Evolutionary conservation across 176 grass and related monocot species (phyloP).

Genomic region (Oryza glumipatula): DNA sequence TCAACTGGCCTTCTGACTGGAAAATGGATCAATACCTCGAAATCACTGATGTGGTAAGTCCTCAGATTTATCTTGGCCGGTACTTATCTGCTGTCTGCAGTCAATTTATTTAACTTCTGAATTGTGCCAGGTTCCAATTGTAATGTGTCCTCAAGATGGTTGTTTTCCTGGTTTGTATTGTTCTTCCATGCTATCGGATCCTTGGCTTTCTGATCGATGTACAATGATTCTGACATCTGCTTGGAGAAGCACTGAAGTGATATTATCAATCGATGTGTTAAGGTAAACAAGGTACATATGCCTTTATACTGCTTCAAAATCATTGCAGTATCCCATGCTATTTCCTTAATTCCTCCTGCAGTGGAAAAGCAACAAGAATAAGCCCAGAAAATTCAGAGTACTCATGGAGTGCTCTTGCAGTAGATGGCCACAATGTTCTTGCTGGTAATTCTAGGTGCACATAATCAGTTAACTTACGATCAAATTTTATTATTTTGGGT

Average conservation of each 20-base stretch:
- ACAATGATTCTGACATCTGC: constrained; percentile 71
- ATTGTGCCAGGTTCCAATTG: constrained; percentile 62
- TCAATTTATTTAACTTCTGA: constrained; percentile 7
- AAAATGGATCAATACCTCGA: constrained; percentile 28
- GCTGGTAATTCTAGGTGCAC: constrained; percentile 55
- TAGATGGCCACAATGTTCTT: constrained; percentile 72
- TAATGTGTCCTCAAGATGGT: constrained; percentile 70
- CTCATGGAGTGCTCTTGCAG: constrained; percentile 75
- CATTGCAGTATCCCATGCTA: neutral
- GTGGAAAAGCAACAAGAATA: constrained; percentile 62
- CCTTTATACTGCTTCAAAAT: constrained; percentile 6
- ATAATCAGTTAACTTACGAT: neutral
- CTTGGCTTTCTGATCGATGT: constrained; percentile 84
- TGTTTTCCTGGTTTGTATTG: constrained; percentile 87
- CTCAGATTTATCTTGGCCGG: neutral
- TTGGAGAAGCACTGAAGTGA: constrained; percentile 83
- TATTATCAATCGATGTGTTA: constrained; percentile 73
- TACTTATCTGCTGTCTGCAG: neutral
- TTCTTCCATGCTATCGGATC: constrained; percentile 64
- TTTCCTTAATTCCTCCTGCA: constrained; percentile 41
- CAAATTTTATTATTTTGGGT: constrained; percentile 13
- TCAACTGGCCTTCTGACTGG: constrained; percentile 62
- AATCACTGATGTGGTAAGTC: constrained; percentile 61
- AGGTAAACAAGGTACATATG: constrained; percentile 53
- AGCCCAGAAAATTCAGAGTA: constrained; percentile 69